Evolutionary conservation across 805 yeast species (phyloP).

Genomic region (Saccharomycopsis sp.): DNA sequence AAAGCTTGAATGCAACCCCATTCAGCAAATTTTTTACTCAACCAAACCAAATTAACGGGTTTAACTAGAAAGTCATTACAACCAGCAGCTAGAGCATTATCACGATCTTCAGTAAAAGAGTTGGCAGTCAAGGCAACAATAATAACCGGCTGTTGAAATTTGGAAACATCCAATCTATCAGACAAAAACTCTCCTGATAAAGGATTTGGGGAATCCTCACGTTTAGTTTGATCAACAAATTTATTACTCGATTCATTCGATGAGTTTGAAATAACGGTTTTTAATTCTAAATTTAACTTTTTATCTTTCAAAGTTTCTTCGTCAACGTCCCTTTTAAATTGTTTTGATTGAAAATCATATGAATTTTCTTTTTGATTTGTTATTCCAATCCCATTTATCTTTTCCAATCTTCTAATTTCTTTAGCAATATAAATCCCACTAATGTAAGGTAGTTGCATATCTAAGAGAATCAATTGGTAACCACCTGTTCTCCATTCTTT

Average conservation of each 20-base stretch:
- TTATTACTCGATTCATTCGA: no score
- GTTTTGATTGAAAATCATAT: no score
- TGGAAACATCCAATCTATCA: slow-evolving; percentile 46
- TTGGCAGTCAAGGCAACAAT: slow-evolving; percentile 95
- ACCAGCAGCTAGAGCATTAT: slow-evolving; percentile 90
- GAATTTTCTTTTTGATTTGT: no score
- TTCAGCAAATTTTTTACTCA: slow-evolving; percentile 85
- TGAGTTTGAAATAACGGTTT: neutral
- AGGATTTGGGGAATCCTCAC: slow-evolving; percentile 19
- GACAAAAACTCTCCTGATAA: slow-evolving; percentile 21
- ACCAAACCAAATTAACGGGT: slow-evolving; percentile 91
- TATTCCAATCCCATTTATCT: slow-evolving; percentile 62
- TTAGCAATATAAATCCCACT: slow-evolving; percentile 93
- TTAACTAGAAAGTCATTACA: slow-evolving; percentile 94
- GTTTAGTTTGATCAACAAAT: no score
- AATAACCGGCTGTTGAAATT: slow-evolving; percentile 87
- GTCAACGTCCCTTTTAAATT: no score
- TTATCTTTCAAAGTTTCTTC: neutral
- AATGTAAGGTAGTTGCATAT: slow-evolving; percentile 90
- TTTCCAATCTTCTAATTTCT: slow-evolving; percentile 79
- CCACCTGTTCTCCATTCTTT: slow-evolving; percentile 94
- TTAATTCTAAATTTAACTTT: neutral
- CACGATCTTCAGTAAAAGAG: slow-evolving; percentile 72
- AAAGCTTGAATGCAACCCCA: slow-evolving; percentile 99
- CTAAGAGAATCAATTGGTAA: slow-evolving; percentile 90